These are phyloP conservation scores for Ensete ventricosum DNA, from an alignment of 176 grass and related monocot species.

Conservation along the genomic window DNA sequence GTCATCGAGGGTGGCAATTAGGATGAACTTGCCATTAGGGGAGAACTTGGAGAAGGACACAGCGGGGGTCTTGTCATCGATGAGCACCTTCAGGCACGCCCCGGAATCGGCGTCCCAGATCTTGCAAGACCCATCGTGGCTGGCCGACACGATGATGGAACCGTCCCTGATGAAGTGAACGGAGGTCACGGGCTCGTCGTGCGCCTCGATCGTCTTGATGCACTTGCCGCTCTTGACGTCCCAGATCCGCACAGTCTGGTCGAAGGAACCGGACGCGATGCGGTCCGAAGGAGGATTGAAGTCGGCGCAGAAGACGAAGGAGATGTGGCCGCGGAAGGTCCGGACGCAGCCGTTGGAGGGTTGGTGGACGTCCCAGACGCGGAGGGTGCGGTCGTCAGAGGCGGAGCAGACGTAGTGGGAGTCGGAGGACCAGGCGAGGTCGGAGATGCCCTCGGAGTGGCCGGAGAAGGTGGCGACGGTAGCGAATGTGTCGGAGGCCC, in stretches of 20 bases:
- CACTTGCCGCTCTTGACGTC: slow-evolving; percentile 54
- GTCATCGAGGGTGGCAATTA: slow-evolving; percentile 66
- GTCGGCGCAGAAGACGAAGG: slow-evolving; percentile 81
- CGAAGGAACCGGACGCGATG: slow-evolving; percentile 73
- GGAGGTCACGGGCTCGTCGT: slow-evolving; percentile 61
- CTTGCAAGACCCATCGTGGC: slow-evolving; percentile 91
- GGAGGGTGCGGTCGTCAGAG: slow-evolving; percentile 73
- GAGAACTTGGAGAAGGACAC: slow-evolving; percentile 93
- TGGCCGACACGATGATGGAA: slow-evolving; percentile 83
- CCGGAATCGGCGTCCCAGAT: slow-evolving; percentile 74
- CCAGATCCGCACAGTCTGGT: slow-evolving; percentile 76
- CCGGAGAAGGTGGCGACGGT: slow-evolving; percentile 48
- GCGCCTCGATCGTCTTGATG: slow-evolving; percentile 54
- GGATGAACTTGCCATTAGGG: slow-evolving; percentile 88
- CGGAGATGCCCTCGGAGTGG: slow-evolving; percentile 63
- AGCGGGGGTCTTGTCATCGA: slow-evolving; percentile 62
- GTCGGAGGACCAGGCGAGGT: slow-evolving; percentile 77
- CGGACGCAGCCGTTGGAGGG: slow-evolving; percentile 53
- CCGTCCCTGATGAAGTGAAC: slow-evolving; percentile 85
- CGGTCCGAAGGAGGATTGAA: slow-evolving; percentile 75
- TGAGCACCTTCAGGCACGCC: slow-evolving; percentile 70
- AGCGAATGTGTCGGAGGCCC: slow-evolving; percentile 45
- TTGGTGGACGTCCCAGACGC: slow-evolving; percentile 64
- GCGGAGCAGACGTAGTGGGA: slow-evolving; percentile 83
- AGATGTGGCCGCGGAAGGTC: slow-evolving; percentile 55